Base-by-base conservation (phyloP, 768 basidiomycete species). In the Coprinellus aureogranulatus region DNA sequence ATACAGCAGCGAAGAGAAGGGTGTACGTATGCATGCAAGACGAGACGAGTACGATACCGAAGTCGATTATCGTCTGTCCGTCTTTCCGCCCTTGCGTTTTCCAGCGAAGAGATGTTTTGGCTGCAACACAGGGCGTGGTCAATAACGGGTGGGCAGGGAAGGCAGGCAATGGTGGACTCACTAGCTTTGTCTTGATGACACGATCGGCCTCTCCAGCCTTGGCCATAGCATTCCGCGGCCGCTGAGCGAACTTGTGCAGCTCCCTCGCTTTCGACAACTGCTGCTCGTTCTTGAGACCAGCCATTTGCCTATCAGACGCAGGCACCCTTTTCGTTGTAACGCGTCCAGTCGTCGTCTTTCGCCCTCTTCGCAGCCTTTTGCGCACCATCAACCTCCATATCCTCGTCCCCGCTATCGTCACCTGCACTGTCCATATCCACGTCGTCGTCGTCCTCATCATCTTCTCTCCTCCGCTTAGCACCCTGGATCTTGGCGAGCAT, bases 181-280 rank as follows among this genome's bases (percentile, higher is more conserved):
- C 92, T 90, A 89, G 92, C 81, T 92, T 92, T 60, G 80, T 81
- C 67, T 76, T 81, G 75, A 93, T 93, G 11, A 81, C 81, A 62
- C 91, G 86, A 76, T 95, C 93, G 58, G 84, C 79, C 81, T 99
- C 96, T 58, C 91, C 92, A 39, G 94, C 95, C 69, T 89, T 92
- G 25, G 93, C 96, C 44, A 86, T 80, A 79, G 86, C 85, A 70
- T 96, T 96, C 59, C 93, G 88, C 54, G 82, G 83, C 63, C 96
- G 81, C 70, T 96, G 94, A 5, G 88, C 88, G 54, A 96, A 82
- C 65, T 92, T 91, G 62, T 92, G 89, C 57, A 98, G 78, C 67
- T 88, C 85, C 70, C 83, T 75, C 18, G 96, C 92, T 68, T 87
- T 88, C 59, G 84, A 78, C 30, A 80, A 84, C 87, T 97, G 92